Evolutionary conservation across 2,329 filamentous ascomycete species (phyloP), one percentile per base, ranked within the genome.

Genomic region (Colletotrichum spaethianum): DNA sequence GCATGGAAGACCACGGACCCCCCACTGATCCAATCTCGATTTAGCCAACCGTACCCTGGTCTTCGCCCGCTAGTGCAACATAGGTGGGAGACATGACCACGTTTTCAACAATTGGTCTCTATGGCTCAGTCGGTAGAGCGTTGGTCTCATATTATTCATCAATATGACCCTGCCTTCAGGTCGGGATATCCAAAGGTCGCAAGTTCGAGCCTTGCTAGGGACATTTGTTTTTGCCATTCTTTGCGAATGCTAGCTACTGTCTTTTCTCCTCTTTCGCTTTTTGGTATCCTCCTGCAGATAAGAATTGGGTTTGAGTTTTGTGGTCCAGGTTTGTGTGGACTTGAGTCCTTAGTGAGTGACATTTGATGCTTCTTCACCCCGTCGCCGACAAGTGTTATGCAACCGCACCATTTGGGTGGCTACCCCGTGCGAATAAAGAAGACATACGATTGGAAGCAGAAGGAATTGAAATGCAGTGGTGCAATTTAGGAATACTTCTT

Each of bases 131-230:
- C 42, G 67, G 67, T 50, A 69, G 67, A 69, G 67, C 67, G 67
- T 69, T 70, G 67, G 62, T 70, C 62, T 70, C 67, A 70, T 67
- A 70, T 56, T 2, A 7, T 1, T 4, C 11, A 50, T 53, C 16
- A 6, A 12, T 70, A 67, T 70, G 67, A 70, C 67, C 40, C 67
- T 33, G 28, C n/a, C 50, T 18, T 0, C 0, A 67, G 44, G 8
- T 33, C 46, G 62, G n/a, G 67, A 70, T 3, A 67, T 70, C 67
- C 67, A 69, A 70, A 70, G 68, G 63, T 70, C 67, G 67, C 63
- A 63, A 70, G 67, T 70, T 70, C 67, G 67, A 70, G 67, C 67
- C 67, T 70, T 63, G 63, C 67, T 40, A 63, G 62, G 67, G 67
- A 70, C 67, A 70, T 14, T n/a, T 1, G 1, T 0, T 23, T 53